phyloP scores from a whole-genome alignment of 2,329 filamentous ascomycete species.

The Coniochaeta sp. region DNA sequence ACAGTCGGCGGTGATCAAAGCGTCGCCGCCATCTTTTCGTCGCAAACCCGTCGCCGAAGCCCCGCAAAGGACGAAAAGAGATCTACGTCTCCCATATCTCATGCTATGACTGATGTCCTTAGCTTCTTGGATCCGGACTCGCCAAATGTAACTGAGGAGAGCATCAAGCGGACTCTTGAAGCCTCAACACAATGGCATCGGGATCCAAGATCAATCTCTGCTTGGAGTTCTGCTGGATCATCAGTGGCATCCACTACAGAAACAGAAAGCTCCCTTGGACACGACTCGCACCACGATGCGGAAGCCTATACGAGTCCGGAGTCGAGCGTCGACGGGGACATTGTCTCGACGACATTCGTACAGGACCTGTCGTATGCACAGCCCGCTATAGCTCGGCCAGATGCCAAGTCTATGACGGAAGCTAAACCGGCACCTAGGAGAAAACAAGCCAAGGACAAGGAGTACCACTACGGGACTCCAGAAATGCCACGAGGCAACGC shows the following conservation, averaged over 20 bases:
- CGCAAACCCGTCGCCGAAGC: background rate
- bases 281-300: conserved; percentile 29
- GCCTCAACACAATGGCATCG: conserved; percentile 18
- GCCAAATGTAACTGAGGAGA: conserved; percentile 31
- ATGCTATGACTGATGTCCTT: conserved; percentile 29
- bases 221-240: conserved; percentile 26
- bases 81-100: background rate
- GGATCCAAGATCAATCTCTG: conserved; percentile 19
- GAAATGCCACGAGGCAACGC: conserved; percentile 33
- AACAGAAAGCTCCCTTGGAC: conserved; percentile 38
- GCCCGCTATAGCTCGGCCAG: conserved; percentile 4
- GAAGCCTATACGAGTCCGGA: conserved; percentile 37
- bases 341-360: conserved; percentile 3
- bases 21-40: background rate
- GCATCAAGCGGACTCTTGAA: conserved; percentile 22
- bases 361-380: conserved; percentile 9
- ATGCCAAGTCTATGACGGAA: conserved; percentile 4
- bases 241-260: conserved; percentile 38
- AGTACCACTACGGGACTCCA: conserved; percentile 28
- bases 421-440: background rate
- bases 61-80: background rate
- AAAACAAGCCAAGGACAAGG: conserved; percentile 5
- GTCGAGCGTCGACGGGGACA: conserved; percentile 25
- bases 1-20: background rate
- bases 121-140: conserved; percentile 54